These are phyloP conservation scores for Tolypocladium tundrense DNA, from an alignment of 2,329 filamentous ascomycete species.

Conservation along the genomic window DNA sequence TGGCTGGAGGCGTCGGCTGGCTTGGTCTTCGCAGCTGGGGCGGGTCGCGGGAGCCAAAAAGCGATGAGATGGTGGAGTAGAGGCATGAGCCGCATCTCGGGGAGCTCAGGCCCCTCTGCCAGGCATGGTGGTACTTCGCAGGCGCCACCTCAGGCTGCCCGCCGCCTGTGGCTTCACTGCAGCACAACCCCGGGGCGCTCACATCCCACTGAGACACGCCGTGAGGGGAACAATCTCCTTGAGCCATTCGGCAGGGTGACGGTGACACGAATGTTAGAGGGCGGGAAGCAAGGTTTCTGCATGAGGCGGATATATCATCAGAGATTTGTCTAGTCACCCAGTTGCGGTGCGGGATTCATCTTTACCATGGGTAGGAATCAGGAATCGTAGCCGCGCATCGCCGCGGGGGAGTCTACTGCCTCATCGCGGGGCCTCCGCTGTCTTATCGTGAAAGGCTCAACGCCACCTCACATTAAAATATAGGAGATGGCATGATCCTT, in stretches of 20 bases:
- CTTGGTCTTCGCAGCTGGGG: too few relatives aligned
- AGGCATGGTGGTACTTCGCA: too few relatives aligned
- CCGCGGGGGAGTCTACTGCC: too few relatives aligned
- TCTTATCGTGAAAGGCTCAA: too few relatives aligned
- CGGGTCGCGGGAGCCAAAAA: background rate
- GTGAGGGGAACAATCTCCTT: background rate
- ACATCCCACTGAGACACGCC: background rate
- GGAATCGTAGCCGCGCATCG: background rate
- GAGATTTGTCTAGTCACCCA: background rate
- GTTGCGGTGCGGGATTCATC: background rate
- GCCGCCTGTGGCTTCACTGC: background rate
- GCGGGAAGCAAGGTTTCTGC: background rate
- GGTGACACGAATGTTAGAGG: background rate
- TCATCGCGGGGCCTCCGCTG: background rate
- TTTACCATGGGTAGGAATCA: background rate
- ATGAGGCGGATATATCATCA: background rate
- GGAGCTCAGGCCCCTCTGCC: too few relatives aligned
- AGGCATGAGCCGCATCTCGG: background rate
- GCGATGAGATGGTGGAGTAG: background rate
- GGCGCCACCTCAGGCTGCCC: background rate
- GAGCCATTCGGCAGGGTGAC: too few relatives aligned
- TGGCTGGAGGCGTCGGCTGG: background rate
- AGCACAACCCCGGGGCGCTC: too few relatives aligned
- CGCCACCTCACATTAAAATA: background rate
- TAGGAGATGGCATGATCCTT: background rate